These are phyloP conservation scores for Trichophyton benhamiae DNA, from an alignment of 2,329 filamentous ascomycete genomes.

Conservation along the genomic window DNA sequence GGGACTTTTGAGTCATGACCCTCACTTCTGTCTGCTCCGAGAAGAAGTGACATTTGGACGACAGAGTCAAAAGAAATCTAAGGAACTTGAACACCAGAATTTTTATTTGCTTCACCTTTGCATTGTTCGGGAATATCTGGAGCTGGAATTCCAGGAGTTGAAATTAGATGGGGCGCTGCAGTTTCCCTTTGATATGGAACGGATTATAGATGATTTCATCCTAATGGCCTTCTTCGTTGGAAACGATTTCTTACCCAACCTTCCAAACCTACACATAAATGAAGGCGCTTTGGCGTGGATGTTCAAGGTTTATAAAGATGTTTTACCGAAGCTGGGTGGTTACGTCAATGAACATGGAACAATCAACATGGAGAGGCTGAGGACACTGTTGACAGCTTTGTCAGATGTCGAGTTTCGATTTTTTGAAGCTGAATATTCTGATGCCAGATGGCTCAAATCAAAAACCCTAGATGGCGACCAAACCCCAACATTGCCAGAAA, in stretches of 20 bases:
- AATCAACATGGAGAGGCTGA: slow-evolving; percentile 74
- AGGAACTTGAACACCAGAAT: slow-evolving; percentile 96
- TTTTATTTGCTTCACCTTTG: slow-evolving; percentile 96
- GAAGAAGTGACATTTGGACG: slow-evolving; percentile 97
- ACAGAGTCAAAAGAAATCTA: slow-evolving; percentile 74
- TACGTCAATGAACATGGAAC: slow-evolving; percentile 94
- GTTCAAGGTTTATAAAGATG: slow-evolving; percentile 91
- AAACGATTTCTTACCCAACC: slow-evolving; percentile 95
- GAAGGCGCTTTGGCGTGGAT: slow-evolving; percentile 93
- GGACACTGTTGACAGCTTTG: slow-evolving; percentile 66
- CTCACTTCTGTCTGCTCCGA: slow-evolving; percentile 91
- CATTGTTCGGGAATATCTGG: slow-evolving; percentile 92
- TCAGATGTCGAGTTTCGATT: slow-evolving; percentile 82
- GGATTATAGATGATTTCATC: slow-evolving; percentile 97
- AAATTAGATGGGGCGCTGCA: slow-evolving; percentile 57
- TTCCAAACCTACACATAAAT: slow-evolving; percentile 94
- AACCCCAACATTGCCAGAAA: slow-evolving; percentile 47
- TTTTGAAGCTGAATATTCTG: slow-evolving; percentile 79
- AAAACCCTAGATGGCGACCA: slow-evolving; percentile 63
- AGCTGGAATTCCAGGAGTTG: slow-evolving; percentile 91
- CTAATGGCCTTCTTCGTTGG: slow-evolving; percentile 99
- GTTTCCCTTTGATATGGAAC: slow-evolving; percentile 85
- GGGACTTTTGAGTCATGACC: slow-evolving; percentile 90
- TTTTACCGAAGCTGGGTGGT: slow-evolving; percentile 74
- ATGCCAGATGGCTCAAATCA: slow-evolving; percentile 82